Conservation (phyloP, 2,329 filamentous ascomycete species). For the Fonsecaea pugnacius region DNA sequence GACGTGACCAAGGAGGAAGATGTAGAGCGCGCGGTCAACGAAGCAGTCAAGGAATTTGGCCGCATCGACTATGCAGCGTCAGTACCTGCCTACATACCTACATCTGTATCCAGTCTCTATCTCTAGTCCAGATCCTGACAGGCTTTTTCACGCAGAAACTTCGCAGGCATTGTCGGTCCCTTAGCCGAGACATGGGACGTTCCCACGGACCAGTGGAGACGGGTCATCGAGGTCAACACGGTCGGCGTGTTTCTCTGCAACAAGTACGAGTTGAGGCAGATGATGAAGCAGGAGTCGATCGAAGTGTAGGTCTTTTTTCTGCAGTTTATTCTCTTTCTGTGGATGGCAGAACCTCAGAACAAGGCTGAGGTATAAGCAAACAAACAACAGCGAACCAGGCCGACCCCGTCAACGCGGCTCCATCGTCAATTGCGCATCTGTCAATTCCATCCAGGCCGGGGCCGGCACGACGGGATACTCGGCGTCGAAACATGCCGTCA, state of each 20-base stretch:
- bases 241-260: slow-evolving; percentile 94
- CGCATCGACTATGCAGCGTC: slow-evolving; percentile 81
- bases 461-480: slow-evolving; percentile 30
- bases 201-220: slow-evolving; percentile 81
- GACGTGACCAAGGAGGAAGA: slow-evolving; percentile 33
- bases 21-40: slow-evolving; percentile 27
- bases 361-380: not conserved
- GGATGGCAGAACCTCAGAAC: too few relatives aligned
- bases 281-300: slow-evolving; percentile 33
- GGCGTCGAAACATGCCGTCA: slow-evolving; percentile 33
- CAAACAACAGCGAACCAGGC: slow-evolving; percentile 22
- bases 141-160: slow-evolving; percentile 61
- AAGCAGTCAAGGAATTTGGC: slow-evolving; percentile 33
- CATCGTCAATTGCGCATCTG: slow-evolving; percentile 51
- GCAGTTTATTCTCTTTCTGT: too few relatives aligned
- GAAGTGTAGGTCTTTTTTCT: slow-evolving; percentile 15
- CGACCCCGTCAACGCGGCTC: slow-evolving; percentile 28
- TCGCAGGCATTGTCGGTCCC: slow-evolving; percentile 71
- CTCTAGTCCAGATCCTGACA: too few relatives aligned
- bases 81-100: not conserved
- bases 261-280: slow-evolving; percentile 74
- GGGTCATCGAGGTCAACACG: slow-evolving; percentile 91
- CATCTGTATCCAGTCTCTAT: too few relatives aligned
- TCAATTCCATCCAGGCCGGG: slow-evolving; percentile 33
- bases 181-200: slow-evolving; percentile 20